phyloP scores from a whole-genome alignment of 139 green algal species.

The Chara braunii region DNA sequence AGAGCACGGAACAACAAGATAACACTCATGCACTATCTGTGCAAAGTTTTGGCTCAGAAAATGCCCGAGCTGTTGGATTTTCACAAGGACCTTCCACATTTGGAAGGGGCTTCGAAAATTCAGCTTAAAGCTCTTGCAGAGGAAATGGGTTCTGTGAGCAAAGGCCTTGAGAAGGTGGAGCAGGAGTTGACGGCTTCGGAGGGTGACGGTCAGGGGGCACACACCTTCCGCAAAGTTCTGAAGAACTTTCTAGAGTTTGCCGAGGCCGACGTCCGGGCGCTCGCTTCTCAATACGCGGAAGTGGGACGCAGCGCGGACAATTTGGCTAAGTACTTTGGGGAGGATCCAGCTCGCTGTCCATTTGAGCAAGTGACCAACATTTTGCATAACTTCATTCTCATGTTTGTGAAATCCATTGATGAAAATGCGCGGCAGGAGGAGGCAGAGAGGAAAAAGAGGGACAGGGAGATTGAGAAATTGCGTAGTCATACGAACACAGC shows the following conservation, averaged over 20 bases:
- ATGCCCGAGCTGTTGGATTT: slow-evolving; percentile 28
- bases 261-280: not conserved
- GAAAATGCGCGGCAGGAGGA: slow-evolving; percentile 20
- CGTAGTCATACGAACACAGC: too few relatives aligned
- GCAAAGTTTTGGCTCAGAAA: slow-evolving; percentile 28
- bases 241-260: slow-evolving; percentile 20
- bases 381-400: slow-evolving; percentile 28
- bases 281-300: slow-evolving; percentile 25
- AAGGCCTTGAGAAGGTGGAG: slow-evolving; percentile 34
- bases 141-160: slow-evolving; percentile 23
- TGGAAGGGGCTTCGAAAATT: slow-evolving; percentile 8
- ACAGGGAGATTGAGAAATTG: slow-evolving; percentile 16
- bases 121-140: slow-evolving; percentile 33
- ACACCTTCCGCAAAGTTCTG: slow-evolving; percentile 29
- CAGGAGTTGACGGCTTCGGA: slow-evolving; percentile 20
- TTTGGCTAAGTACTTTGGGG: slow-evolving; percentile 24
- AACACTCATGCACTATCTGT: slow-evolving; percentile 44
- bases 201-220: slow-evolving; percentile 13
- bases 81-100: not conserved
- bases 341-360: slow-evolving; percentile 10
- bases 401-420: slow-evolving; percentile 21
- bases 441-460: slow-evolving; percentile 26
- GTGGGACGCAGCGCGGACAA: slow-evolving; percentile 27
- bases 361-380: slow-evolving; percentile 33
- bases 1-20: slow-evolving; percentile 37